Evolutionary conservation across 345 rosid species (phyloP), one percentile per base, ranked within the genome.

Genomic region (Euphorbia peplus): DNA sequence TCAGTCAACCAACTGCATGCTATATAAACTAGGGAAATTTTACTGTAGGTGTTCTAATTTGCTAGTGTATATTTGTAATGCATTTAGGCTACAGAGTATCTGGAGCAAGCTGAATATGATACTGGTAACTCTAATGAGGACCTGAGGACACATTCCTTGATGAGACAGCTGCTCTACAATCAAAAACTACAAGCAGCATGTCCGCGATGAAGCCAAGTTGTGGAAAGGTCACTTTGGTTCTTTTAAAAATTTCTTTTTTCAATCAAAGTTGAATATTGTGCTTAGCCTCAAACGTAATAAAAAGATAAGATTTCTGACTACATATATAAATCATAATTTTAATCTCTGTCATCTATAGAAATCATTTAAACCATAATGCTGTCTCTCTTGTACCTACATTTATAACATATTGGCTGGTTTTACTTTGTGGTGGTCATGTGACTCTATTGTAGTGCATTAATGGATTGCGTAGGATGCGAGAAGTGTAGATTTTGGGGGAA

Each of bases 391-490:
- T 73, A 63, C n/a, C n/a, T 47, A 3, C 13, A 9, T 9, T 41
- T 29, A 44, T 32, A 32, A 32, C 37, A 32, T 32, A 6, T 4
- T 47, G 50, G 8, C 22, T 35, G 19, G 41, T 46, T 41, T 65
- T 0, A 35, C 4, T 42, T 15, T 14, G 1, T 60, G 70, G 75
- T 9, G 26, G 52, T 25, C 5, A 21, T 39, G 11, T 67, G 44
- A 68, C 47, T n/a, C 62, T 62, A 52, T 78, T 86, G 88, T 90
- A 91, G 99, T 79, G 90, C 95, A 3, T 60, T 91, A 70, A 95
- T 95, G 98, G 96, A 95, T 78, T 93, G 98, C 75, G 84, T 93
- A 47, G 97, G 99, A 42, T 95, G 99, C 77, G 99, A 95, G 80
- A 95, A 91, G 75, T 95, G 99, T 70, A 86, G 98, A 60, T 84